phyloP scores from a whole-genome alignment of 495 filamentous ascomycete species.

The Hypoxylon cercidicola region DNA sequence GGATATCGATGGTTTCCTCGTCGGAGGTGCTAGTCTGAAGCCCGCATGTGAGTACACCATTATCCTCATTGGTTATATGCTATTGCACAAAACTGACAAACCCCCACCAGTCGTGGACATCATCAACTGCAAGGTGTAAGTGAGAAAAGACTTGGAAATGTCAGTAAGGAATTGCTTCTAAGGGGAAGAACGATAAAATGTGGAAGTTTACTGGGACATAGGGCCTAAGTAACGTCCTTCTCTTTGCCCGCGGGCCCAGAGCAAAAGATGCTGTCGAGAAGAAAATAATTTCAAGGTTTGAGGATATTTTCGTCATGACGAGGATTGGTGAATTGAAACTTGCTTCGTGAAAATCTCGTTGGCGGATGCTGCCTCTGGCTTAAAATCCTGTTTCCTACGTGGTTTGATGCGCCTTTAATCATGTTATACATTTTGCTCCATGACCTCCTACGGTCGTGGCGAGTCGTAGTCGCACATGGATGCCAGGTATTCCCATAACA shows the following conservation, averaged over 20 bases:
- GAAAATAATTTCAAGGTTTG: neutral
- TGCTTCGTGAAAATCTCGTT: constrained; percentile 22
- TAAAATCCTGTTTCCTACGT: neutral
- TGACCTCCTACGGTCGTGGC: neutral
- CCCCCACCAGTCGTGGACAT: constrained; percentile 66
- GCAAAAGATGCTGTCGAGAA: constrained; percentile 8
- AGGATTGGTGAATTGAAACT: constrained; percentile 4
- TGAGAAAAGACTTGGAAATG: constrained; percentile 1
- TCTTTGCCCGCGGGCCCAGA: constrained; percentile 14
- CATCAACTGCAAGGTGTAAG: constrained; percentile 65
- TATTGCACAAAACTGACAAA: constrained; percentile 39
- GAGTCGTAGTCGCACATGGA: constrained; percentile 20
- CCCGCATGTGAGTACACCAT: constrained; percentile 81
- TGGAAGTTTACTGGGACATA: constrained; percentile 14
- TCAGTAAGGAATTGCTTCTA: constrained; percentile 1
- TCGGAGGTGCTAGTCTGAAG: constrained; percentile 98
- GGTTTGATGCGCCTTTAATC: constrained; percentile 16
- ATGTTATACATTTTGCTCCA: constrained; percentile 23
- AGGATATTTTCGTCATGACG: neutral
- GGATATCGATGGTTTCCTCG: constrained; percentile 98
- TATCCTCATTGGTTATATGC: neutral
- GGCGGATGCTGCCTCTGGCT: constrained; percentile 10
- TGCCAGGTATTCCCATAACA: neutral
- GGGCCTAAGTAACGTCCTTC: constrained; percentile 2
- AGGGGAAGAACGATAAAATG: constrained; percentile 6